These are phyloP conservation scores for Aquanectria penicillioides DNA, from an alignment of 2,329 filamentous ascomycete species.

Conservation along the genomic window DNA sequence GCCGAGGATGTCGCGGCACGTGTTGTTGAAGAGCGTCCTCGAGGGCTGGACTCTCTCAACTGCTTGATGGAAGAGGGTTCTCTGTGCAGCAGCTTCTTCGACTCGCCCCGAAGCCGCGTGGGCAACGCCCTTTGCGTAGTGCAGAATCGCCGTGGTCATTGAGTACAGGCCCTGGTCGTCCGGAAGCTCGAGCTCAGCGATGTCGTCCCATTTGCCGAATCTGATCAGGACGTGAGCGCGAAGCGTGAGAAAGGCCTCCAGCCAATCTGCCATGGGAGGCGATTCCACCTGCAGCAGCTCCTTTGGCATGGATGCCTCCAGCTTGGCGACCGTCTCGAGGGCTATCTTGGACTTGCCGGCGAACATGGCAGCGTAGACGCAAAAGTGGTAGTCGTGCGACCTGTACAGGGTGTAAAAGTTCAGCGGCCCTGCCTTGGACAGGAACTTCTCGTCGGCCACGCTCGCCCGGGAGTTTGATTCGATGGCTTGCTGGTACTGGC, in stretches of 20 bases:
- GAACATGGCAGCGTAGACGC: constrained; percentile 82
- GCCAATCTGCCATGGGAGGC: constrained; percentile 81
- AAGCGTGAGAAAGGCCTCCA: constrained; percentile 76
- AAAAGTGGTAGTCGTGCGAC: constrained; percentile 78
- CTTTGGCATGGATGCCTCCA: constrained; percentile 72
- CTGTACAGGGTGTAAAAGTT: constrained; percentile 84
- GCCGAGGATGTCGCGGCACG: constrained; percentile 63
- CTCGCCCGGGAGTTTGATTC: constrained; percentile 73
- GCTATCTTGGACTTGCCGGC: constrained; percentile 71
- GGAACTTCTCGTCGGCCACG: constrained; percentile 72
- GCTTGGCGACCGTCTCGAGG: constrained; percentile 65
- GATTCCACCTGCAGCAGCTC: constrained; percentile 70
- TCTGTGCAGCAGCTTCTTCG: constrained; percentile 62
- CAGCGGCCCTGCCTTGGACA: constrained; percentile 65
- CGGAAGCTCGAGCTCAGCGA: constrained; percentile 67
- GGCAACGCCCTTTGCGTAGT: constrained; percentile 77
- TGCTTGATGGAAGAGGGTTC: constrained; percentile 61
- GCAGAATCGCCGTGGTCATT: constrained; percentile 72
- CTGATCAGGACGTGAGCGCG: constrained; percentile 77
- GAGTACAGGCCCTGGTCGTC: constrained; percentile 70
- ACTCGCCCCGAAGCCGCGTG: constrained; percentile 67
- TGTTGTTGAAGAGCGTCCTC: constrained; percentile 62
- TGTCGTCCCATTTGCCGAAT: constrained; percentile 77
- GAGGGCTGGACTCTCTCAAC: constrained; percentile 63
- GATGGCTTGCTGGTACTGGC: constrained; percentile 76